These are phyloP conservation scores for Phaseolus coccineus DNA, from an alignment of 331 rosid species.

Conservation along the genomic window DNA sequence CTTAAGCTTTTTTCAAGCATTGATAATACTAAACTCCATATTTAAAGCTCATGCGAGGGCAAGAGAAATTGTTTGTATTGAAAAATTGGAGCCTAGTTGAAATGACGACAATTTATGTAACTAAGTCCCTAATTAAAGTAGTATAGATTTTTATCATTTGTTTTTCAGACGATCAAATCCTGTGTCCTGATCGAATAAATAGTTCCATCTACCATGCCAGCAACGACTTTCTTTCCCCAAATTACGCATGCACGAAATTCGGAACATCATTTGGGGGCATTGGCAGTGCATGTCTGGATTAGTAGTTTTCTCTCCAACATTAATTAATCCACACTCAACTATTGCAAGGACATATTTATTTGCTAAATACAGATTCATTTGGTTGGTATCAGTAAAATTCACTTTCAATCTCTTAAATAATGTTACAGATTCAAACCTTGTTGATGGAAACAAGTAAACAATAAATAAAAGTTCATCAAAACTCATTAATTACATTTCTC, in stretches of 20 bases:
- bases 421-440: too few species aligned
- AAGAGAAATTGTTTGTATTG: background rate
- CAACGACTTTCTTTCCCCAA: background rate
- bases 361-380: background rate
- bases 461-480: too few species aligned
- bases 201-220: background rate
- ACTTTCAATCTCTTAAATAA: too few species aligned
- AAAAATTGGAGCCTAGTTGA: background rate
- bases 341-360: background rate
- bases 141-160: background rate
- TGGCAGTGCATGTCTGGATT: background rate
- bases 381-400: too few species aligned
- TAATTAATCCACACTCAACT: background rate
- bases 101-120: background rate
- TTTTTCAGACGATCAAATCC: constrained; percentile 1
- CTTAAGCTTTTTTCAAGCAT: background rate
- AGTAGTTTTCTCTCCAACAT: background rate
- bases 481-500: too few species aligned
- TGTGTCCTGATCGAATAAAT: background rate
- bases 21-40: background rate
- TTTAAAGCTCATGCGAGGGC: background rate
- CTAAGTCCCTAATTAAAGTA: background rate
- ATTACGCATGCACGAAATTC: constrained; percentile 5
- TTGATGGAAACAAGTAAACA: too few species aligned
- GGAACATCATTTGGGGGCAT: background rate